Evolutionary conservation across 2,329 filamentous ascomycete species (phyloP), one percentile per base, ranked within the genome.

Genomic region (Dissoconium aciculare): DNA sequence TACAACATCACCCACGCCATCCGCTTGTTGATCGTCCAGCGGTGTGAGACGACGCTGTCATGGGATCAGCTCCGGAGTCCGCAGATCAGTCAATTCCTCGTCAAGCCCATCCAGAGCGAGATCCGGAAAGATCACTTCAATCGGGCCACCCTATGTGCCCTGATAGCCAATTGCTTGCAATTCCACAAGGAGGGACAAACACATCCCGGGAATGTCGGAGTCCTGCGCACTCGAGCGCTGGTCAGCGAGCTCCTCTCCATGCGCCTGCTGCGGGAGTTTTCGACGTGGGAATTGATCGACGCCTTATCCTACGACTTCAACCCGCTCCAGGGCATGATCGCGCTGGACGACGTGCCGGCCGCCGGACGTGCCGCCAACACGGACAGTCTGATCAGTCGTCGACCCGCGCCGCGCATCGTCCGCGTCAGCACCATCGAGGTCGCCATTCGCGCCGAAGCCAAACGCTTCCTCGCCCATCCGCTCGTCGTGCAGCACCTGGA

Each of bases 21-120:
- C 40, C 79, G 87, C 42, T 74, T 84, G 31, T 68, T 94, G 34
- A 75, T 95, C 37, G 71, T 81, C 42, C 68, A 81, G 36, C 74
- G 80, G 50, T 92, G 83, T 55, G 87, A 95, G 60, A 94, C 85
- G 2, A 87, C 83, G 0, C 61, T 95, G 30, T 78, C 83, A 11
- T 95, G 85, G 85, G 87, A 95, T 41, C 87, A 95, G 54, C 65
- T 95, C 39, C 74, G 85, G 40, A 92, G 84, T n/a, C 87, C 87
- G 3, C 87, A 95, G 53, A 78, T 95, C 34, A 93, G 84, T 11
- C 85, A 93, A 51, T 95, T 95, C 53, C 68, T 95, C 19, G 71
- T 94, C 51, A 94, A 94, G 62, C 87, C 87, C 2, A 89, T 94
- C 63, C 83, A 89, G 55, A 79, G 89, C 52, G 78, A 87, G 53